Percentiles rank a stretch among this genome's conserved stretches.
phyloP scores from a whole-genome alignment of 1,284 basidiomycete genomes.

The Abortiporus biennis region DNA sequence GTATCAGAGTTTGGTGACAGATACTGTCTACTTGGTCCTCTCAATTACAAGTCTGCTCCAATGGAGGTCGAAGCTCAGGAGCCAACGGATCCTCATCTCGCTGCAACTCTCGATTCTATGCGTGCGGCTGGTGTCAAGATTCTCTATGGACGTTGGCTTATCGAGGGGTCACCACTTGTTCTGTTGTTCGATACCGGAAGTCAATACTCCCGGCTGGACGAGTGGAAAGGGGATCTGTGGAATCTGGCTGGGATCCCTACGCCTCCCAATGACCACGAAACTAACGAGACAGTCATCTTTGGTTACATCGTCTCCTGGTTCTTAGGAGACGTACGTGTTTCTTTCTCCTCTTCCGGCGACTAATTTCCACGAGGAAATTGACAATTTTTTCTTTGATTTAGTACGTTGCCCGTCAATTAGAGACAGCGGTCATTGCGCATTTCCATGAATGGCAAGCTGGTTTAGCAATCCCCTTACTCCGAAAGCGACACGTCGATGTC shows the following conservation, averaged over 20 bases:
- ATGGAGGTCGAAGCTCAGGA: constrained; percentile 97
- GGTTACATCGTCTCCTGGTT: constrained; percentile 99
- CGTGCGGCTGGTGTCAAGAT: constrained; percentile 85
- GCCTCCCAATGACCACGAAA: constrained; percentile 94
- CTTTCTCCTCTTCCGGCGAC: neutral
- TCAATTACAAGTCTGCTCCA: constrained; percentile 96
- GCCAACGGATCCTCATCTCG: constrained; percentile 69
- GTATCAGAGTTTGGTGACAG: constrained; percentile 89
- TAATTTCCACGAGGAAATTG: neutral
- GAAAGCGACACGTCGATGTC: constrained; percentile 95
- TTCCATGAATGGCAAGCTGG: constrained; percentile 99
- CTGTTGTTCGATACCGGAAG: constrained; percentile 94
- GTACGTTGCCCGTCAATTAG: constrained; percentile 77
- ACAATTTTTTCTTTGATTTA: constrained; percentile 25
- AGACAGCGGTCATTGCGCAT: constrained; percentile 88
- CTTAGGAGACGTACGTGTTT: constrained; percentile 74
- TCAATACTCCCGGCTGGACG: constrained; percentile 85
- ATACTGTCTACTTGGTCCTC: constrained; percentile 90
- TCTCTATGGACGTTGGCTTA: constrained; percentile 96
- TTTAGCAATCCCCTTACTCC: constrained; percentile 91
- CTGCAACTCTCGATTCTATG: constrained; percentile 72
- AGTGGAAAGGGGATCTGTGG: constrained; percentile 99
- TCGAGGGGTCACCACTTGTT: constrained; percentile 92
- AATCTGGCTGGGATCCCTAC: constrained; percentile 96
- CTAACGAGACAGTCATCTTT: constrained; percentile 98